Base-by-base conservation (phyloP, 257 asterid genomes). In the Echites panduratus region DNA sequence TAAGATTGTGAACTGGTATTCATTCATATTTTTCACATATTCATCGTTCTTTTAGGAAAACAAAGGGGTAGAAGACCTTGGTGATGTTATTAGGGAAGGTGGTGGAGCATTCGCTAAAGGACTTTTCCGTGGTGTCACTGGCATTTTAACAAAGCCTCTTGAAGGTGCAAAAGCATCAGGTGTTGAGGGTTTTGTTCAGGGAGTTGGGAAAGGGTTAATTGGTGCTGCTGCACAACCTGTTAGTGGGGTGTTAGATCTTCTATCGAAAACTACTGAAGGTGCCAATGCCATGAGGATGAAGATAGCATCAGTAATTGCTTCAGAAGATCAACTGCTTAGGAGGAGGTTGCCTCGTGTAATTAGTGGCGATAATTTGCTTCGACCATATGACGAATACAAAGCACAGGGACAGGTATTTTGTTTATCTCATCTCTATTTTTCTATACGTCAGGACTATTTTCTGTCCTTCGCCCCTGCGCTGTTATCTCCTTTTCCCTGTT, bases 151-250 rank as follows among this genome's bases (percentile, higher is more conserved):
- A 12, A 95, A 95, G 85, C 99, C 99, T 73, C 93, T 95, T 62
- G 99, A 95, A 85, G 99, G 99, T 61, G 99, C 99, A 83, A 95
- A 95, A 84, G 92, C 97, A 75, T 95, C 99, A 61, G 99, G 99
- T 41, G 99, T 95, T 62, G 99, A 92, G 86, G 99, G 99, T 74
- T 95, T 95, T 74, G 99, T 95, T 48, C 99, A 95, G 87, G 99
- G 99, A 76, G 93, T 95, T 79, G 99, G 99, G 63, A 95, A 90
- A 88, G 99, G 99, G 66, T 71, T 95, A 80, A 83, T 95, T 71
- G 99, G 99, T 80, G 99, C 95, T 8, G 99, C 99, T 69, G 99
- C 98, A 69, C 99, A 95, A 81, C 99, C 99, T 76, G 99, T 95
- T 58, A 95, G 99, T 48, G 99, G 99, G 61, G 96, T 92, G 76